Evolutionary conservation across 2,329 filamentous ascomycete species (phyloP), one percentile per base, ranked within the genome.

Genomic region (Escovopsis sp.): DNA sequence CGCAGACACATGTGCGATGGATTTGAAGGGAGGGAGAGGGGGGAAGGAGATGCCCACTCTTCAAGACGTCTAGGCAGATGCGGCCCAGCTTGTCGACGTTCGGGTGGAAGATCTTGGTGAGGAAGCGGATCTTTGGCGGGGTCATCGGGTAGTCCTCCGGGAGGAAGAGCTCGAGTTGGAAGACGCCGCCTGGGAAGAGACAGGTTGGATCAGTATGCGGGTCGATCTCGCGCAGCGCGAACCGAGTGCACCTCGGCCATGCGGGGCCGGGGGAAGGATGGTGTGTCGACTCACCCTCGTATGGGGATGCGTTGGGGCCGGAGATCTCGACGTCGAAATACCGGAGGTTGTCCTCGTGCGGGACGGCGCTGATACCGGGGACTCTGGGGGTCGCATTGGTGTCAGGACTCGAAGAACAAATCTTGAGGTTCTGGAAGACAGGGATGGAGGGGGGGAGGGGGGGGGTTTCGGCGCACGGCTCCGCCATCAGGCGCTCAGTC

Each of bases 141-240:
- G 87, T 94, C 91, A 98, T 98, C 35, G 91, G 91, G 61, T 98
- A 98, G 67, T 98, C 91, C 57, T 98, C 91, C 36, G 93, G 93
- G 20, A 98, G 74, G 63, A 98, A 98, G 15, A 98, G 78, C 64
- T 98, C 91, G 47, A 96, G 81, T 64, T 93, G 89, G 72, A 98
- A 98, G 49, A 94, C 74, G 39, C 93, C 91, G 42, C 72, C 73
- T 77, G 30, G 39, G 14, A 39, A 25, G 7, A 39, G n/a, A n/a
- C n/a, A n/a, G n/a, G n/a, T n/a, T 8, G 27, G 27, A 20, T 30
- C 27, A 30, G 27, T 11, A 30, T 11, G 11, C 24, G 15, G 15
- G 43, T 45, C 41, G 43, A 34, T 35, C 12, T 1, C 30, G 34
- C 35, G 27, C 8, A 3, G 27, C 8, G 11, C 11, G 8, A 11